These are phyloP conservation scores for Suhomyces bribrorum DNA, from an alignment of 1,139 yeast genomes.

Conservation along the genomic window DNA sequence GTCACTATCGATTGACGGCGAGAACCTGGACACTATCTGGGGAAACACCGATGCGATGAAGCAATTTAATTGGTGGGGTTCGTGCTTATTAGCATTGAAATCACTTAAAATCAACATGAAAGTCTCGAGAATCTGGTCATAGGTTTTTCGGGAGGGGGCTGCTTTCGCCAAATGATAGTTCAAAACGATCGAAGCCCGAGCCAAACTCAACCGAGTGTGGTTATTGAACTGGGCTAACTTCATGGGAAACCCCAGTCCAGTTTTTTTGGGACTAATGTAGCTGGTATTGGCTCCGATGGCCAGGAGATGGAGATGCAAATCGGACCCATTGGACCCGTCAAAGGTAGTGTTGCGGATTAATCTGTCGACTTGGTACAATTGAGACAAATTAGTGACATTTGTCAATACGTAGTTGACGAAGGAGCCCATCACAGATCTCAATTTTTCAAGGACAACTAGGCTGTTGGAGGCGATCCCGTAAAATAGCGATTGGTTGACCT, in stretches of 20 bases:
- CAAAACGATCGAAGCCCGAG: conserved; percentile 11
- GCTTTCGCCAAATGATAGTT: conserved; percentile 6
- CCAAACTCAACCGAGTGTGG: conserved; percentile 10
- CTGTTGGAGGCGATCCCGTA: conserved; percentile 2
- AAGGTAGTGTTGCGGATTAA: neutral
- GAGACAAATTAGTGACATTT: conserved; percentile 5
- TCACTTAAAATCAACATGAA: conserved; percentile 16
- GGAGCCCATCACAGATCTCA: conserved; percentile 2
- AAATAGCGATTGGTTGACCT: conserved; percentile 3
- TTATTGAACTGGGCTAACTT: conserved; percentile 16
- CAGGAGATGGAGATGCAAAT: conserved; percentile 1
- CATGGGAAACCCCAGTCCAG: conserved; percentile 8
- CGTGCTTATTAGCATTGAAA: conserved; percentile 15
- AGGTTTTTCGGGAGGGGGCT: neutral
- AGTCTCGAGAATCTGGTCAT: conserved; percentile 9
- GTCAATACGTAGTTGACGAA: conserved; percentile 8
- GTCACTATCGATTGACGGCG: conserved; percentile 1
- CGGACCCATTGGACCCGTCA: too few relatives aligned
- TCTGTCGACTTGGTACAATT: conserved; percentile 6
- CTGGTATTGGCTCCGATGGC: conserved; percentile 8
- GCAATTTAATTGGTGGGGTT: conserved; percentile 8
- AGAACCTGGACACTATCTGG: conserved; percentile 5
- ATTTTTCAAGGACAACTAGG: neutral
- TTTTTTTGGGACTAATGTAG: conserved; percentile 5
- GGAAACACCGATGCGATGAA: conserved; percentile 16